Conservation (phyloP, 2,329 filamentous ascomycete species). For the Tolypocladium endophyticum region DNA sequence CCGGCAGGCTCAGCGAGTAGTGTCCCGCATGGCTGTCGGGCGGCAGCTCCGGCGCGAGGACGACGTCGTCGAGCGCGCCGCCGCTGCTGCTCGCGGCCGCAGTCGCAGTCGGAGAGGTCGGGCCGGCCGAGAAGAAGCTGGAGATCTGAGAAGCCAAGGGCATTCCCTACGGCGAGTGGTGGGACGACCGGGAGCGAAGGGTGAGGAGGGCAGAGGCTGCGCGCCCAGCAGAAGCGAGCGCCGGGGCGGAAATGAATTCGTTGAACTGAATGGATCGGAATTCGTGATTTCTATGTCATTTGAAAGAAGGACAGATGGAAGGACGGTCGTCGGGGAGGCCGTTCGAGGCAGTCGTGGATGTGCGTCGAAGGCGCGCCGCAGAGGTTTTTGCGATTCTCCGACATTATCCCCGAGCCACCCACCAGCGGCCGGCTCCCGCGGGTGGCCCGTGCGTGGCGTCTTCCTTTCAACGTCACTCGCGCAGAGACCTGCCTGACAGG, state of each 20-base stretch:
- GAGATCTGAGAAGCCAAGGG: slow-evolving; percentile 5
- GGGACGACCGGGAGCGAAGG: neutral
- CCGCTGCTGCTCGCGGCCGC: slow-evolving; percentile 3
- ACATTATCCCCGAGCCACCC: neutral
- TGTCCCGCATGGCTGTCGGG: slow-evolving; percentile 22
- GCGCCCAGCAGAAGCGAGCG: neutral
- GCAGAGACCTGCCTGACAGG: neutral
- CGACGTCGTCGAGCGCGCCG: slow-evolving; percentile 2
- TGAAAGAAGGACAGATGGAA: neutral
- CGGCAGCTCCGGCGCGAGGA: slow-evolving; percentile 3
- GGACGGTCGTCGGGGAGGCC: neutral
- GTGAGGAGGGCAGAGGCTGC: neutral
- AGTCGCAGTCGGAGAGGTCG: slow-evolving; percentile 5
- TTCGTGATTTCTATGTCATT: neutral
- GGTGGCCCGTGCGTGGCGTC: neutral
- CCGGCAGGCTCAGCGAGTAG: slow-evolving; percentile 13
- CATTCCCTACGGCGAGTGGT: slow-evolving; percentile 1
- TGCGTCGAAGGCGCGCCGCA: neutral
- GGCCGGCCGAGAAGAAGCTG: slow-evolving; percentile 1
- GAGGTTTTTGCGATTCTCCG: neutral
- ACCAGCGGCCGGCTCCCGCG: neutral
- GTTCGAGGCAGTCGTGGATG: neutral
- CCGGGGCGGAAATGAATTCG: neutral
- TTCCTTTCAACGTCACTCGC: neutral
- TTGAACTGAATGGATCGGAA: neutral